Conservation (phyloP, 805 yeast genomes). For the Zygotorulaspora danielsina region DNA sequence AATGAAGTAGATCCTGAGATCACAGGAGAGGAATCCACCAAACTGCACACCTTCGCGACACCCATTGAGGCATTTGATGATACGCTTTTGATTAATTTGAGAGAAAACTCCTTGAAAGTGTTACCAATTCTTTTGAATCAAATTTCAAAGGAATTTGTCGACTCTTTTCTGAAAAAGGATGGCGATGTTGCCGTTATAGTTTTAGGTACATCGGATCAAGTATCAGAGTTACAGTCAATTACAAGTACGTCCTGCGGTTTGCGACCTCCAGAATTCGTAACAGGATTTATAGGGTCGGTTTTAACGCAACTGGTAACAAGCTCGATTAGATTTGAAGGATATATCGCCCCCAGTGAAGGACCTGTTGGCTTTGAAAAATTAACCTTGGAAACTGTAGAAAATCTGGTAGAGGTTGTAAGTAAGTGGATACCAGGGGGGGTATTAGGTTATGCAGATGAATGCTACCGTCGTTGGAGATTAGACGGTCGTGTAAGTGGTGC, state of each 20-base stretch:
- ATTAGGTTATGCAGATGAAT: constrained; percentile 22
- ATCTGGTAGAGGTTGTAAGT: constrained; percentile 23
- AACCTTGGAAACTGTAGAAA: constrained; percentile 29
- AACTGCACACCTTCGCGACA: constrained; percentile 14
- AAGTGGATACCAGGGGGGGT: constrained; percentile 15
- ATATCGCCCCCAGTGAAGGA: constrained; percentile 52
- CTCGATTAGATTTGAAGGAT: constrained; percentile 14
- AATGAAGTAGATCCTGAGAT: constrained; percentile 23
- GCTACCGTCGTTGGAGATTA: constrained; percentile 30
- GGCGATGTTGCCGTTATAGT: constrained; percentile 35
- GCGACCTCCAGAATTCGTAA: constrained; percentile 57
- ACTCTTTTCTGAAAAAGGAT: constrained; percentile 15
- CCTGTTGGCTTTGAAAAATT: constrained; percentile 56
- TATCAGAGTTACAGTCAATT: constrained; percentile 24
- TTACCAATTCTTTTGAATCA: constrained; percentile 37
- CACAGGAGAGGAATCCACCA: constrained; percentile 5
- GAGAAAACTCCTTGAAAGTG: constrained; percentile 30
- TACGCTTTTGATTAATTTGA: constrained; percentile 23
- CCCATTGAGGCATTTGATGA: constrained; percentile 22
- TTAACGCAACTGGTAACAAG: constrained; percentile 27
- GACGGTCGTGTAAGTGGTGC: constrained; percentile 32
- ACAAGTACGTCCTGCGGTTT: constrained; percentile 32
- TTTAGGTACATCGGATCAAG: constrained; percentile 31
- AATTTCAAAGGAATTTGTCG: constrained; percentile 26
- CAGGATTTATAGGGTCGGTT: constrained; percentile 52